Evolutionary conservation across 1,139 yeast species (phyloP), one percentile per base, ranked within the genome.

Genomic region (Hansenula sp.): DNA sequence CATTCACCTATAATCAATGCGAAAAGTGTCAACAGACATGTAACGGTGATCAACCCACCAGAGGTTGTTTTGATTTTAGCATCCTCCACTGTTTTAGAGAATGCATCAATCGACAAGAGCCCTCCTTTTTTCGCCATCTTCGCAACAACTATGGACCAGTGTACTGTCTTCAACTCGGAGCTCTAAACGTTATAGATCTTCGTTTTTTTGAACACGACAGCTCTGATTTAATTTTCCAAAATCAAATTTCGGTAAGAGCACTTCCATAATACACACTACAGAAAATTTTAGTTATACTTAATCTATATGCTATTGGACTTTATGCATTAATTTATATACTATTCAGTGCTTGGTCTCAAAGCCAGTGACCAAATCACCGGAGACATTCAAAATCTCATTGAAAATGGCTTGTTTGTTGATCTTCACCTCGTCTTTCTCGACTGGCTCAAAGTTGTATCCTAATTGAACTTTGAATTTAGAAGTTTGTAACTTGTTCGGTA

Each of bases 31-130:
- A 78, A 40, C 2, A 80, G 59, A 56, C 97, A 84, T 6, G 78
- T 65, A 37, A 92, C 60, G 8, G 97, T 89, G 52, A 92, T 86
- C 30, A 88, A 56, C 3, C 97, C 98, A 39, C 98, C 98, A 7
- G 92, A 74, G 4, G 90, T 73, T 3, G 98, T 92, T 50, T 85
- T 79, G 45, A 92, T 79, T 43, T 87, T 75, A 6, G 96, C 95
- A 61, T 92, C 98, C 55, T 90, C 97, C 34, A 87, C 90, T 7
- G 97, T 88, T 64, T 89, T 90, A 27, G 96, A 81, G 63, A 92
- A 92, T 12, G 95, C 96, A 63, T 92, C 98, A 46, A 85, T 70
- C 32, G 82, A 76, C 42, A 85, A 67, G 48, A 87, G 68, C 45
- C 68, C 55, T n/a, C 42, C 30, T 29, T 38, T 38, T 22, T 37